phyloP scores from a whole-genome alignment of 441 rosid genomes.

The Macaranga tanarius region DNA sequence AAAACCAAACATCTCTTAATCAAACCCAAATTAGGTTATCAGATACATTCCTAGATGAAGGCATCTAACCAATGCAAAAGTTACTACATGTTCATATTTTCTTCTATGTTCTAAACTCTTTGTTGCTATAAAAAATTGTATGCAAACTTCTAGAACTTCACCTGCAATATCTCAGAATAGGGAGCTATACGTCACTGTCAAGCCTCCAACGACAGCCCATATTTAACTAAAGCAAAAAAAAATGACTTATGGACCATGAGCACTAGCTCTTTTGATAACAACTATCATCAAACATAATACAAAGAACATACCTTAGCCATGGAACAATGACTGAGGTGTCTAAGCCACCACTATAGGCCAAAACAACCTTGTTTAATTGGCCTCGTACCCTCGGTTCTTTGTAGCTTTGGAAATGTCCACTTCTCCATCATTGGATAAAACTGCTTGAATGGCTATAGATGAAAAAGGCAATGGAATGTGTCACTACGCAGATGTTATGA shows the following conservation, averaged over 20 bases:
- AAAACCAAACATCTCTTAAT: neutral
- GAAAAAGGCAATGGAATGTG: too few relatives aligned
- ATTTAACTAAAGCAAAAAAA: neutral
- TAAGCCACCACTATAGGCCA: slow-evolving; percentile 92
- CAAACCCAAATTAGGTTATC: neutral
- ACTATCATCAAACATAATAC: slow-evolving; percentile 1
- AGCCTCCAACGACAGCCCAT: neutral
- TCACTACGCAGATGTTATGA: too few relatives aligned
- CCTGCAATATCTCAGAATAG: neutral
- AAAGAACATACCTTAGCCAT: slow-evolving; percentile 68
- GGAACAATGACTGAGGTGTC: slow-evolving; percentile 97
- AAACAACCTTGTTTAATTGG: slow-evolving; percentile 77
- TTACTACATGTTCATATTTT: neutral
- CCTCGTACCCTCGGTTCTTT: slow-evolving; percentile 60
- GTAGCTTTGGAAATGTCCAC: slow-evolving; percentile 29
- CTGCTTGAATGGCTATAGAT: slow-evolving; percentile 15
- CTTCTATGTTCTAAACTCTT: neutral
- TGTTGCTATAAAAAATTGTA: neutral
- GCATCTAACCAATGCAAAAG: neutral
- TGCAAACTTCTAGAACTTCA: neutral
- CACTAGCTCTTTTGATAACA: neutral
- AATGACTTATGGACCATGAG: neutral
- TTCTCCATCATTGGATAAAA: slow-evolving; percentile 35
- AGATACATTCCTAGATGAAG: neutral
- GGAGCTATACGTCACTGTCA: neutral